Conservation (phyloP, 495 filamentous ascomycete species). For the Penicillium alfredii region DNA sequence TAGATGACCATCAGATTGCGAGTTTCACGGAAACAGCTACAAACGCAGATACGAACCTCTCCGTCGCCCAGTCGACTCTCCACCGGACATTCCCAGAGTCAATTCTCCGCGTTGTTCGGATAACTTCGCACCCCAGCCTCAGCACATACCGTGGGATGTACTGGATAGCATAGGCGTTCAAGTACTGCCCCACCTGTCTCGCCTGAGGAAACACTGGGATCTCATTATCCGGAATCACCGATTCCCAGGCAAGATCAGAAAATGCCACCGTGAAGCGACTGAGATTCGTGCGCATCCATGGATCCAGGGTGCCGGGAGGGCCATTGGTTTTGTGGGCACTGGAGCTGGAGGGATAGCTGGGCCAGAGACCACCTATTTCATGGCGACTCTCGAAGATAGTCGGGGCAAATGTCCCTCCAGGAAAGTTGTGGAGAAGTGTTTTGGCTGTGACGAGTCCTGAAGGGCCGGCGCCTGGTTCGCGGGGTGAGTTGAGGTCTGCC, state of each 20-base stretch:
- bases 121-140: constrained; percentile 48
- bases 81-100: constrained; percentile 33
- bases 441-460: constrained; percentile 79
- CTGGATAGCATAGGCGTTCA: constrained; percentile 53
- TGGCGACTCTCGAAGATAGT: constrained; percentile 62
- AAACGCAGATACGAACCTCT: constrained; percentile 20
- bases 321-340: constrained; percentile 25
- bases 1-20: constrained; percentile 5
- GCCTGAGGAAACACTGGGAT: constrained; percentile 64
- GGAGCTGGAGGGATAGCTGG: constrained; percentile 25
- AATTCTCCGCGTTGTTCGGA: constrained; percentile 33
- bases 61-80: constrained; percentile 45
- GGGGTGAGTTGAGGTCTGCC: constrained; percentile 1
- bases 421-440: constrained; percentile 58
- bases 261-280: constrained; percentile 74
- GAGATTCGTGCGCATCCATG: constrained; percentile 71
- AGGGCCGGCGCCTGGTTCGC: constrained; percentile 66
- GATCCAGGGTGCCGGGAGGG: constrained; percentile 45
- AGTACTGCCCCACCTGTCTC: constrained; percentile 68
- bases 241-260: constrained; percentile 68
- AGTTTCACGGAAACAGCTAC: no score
- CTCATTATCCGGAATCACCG: constrained; percentile 29
- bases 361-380: constrained; percentile 73
- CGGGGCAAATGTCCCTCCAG: constrained; percentile 54
- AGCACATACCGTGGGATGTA: constrained; percentile 51